Evolutionary conservation across 2,329 filamentous ascomycete genomes (phyloP), one percentile per base, ranked within the genome.

Genomic region (Mycocentrospora acerina): DNA sequence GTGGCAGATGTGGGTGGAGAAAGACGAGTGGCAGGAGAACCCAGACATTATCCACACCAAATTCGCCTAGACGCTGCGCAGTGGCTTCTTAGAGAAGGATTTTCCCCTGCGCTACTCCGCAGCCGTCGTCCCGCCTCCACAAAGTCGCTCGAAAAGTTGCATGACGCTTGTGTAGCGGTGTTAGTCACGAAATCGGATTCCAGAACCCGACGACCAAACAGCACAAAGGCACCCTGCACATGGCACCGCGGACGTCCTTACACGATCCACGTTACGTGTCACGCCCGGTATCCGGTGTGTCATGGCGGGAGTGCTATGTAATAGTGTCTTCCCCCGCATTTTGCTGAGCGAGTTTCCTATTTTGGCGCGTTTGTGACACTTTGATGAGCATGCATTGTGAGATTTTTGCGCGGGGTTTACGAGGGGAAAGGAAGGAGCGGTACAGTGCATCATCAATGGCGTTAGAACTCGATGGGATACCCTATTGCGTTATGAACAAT

Each of bases 11-110:
- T 97, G 93, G 90, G 93, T 98, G 62, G 95, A 90, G 71, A 91
- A 95, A 66, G 93, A 97, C 65, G 93, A 98, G 76, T 98, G 93
- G 93, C 93, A 98, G 68, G 93, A 98, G 78, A 95, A 98, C 66
- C 93, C 93, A 13, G 91, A 98, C 64, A 93, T 98, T 60, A 97
- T 98, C 65, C 91, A 97, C 72, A 93, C 89, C 63, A 97, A 95
- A 72, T 95, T 97, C 70, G 90, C 89, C 60, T 96, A 66, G 44
- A 44, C 29, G 48, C 78, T 68, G 46, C 50, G 45, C 46, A 48
- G 42, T 52, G 48, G 51, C 49, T 38, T 51, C 42, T 53, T 35
- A 51, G 42, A 39, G 47, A 25, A 38, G 39, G 17, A 48, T 52
- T 51, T 32, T 48, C 28, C 37, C 32, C 43, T 47, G 44, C 47